These are phyloP conservation scores for Pichia inconspicua DNA, from an alignment of 1,139 yeast species.

Conservation along the genomic window DNA sequence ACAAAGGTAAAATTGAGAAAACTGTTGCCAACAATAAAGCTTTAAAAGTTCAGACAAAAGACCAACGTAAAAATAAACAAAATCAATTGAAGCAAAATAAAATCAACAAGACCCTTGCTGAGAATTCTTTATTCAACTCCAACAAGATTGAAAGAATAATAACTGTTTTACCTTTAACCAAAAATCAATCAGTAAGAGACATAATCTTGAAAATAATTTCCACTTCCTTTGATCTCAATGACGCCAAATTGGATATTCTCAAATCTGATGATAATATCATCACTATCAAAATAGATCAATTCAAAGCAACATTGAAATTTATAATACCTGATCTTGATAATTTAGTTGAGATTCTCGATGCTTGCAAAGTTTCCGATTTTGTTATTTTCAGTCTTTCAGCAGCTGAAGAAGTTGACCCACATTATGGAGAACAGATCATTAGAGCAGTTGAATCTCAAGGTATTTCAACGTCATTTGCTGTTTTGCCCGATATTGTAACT, in stretches of 20 bases:
- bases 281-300: slow-evolving; percentile 48
- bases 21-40: slow-evolving; percentile 34
- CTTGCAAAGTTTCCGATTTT: slow-evolving; percentile 83
- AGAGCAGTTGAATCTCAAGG: slow-evolving; percentile 91
- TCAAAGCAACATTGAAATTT: slow-evolving; percentile 67
- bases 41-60: slow-evolving; percentile 45
- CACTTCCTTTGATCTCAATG: slow-evolving; percentile 20
- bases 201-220: slow-evolving; percentile 46
- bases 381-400: slow-evolving; percentile 85
- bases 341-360: slow-evolving; percentile 67
- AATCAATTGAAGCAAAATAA: slow-evolving; percentile 74
- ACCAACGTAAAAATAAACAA: slow-evolving; percentile 71
- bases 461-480: slow-evolving; percentile 74
- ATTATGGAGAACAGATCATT: slow-evolving; percentile 79
- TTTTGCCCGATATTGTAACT: slow-evolving; percentile 63
- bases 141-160: slow-evolving; percentile 74
- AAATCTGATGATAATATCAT: slow-evolving; percentile 42
- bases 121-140: slow-evolving; percentile 60
- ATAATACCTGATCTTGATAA: slow-evolving; percentile 66
- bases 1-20: slow-evolving; percentile 86
- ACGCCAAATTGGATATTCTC: slow-evolving; percentile 16
- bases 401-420: slow-evolving; percentile 66
- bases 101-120: slow-evolving; percentile 37
- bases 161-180: slow-evolving; percentile 71
- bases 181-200: slow-evolving; percentile 53